Evolutionary conservation across 495 filamentous ascomycete species (phyloP).

Genomic region (Lophiotrema nucula): DNA sequence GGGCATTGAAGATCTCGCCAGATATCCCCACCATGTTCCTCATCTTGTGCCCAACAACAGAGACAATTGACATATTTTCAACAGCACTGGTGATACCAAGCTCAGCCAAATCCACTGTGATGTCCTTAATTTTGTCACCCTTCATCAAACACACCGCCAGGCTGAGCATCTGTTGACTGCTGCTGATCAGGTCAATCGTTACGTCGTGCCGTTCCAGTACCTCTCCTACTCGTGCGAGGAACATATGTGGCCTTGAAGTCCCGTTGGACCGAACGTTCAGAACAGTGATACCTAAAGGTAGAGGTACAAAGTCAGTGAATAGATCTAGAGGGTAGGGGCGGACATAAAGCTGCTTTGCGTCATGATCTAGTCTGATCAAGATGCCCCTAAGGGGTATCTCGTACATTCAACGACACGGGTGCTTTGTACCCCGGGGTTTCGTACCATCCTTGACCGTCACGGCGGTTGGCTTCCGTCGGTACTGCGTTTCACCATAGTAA

Average conservation of each 20-base stretch:
- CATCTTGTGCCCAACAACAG: constrained; percentile 47
- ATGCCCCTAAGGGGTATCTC: too few species aligned
- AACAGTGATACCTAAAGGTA: constrained; percentile 41
- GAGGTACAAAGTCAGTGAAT: too few species aligned
- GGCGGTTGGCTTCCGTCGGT: constrained; percentile 42
- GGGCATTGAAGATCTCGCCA: constrained; percentile 43
- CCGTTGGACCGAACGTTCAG: constrained; percentile 45
- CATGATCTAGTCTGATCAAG: too few species aligned
- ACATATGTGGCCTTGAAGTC: constrained; percentile 42
- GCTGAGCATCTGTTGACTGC: constrained; percentile 45
- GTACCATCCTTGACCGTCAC: constrained; percentile 47
- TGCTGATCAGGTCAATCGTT: constrained; percentile 43
- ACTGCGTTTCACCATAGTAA: constrained; percentile 40
- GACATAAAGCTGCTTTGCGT: too few species aligned
- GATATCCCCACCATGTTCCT: constrained; percentile 45
- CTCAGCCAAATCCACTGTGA: constrained; percentile 37
- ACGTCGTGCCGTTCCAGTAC: constrained; percentile 41
- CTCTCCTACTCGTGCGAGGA: constrained; percentile 42
- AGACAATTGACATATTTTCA: constrained; percentile 43
- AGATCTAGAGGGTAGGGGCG: too few species aligned
- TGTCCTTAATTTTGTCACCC: constrained; percentile 30
- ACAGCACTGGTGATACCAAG: constrained; percentile 40
- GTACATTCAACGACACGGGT: too few species aligned
- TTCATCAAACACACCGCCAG: constrained; percentile 39
- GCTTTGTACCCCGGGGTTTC: too few species aligned